Base-by-base conservation (phyloP, 176 grass and related monocot species). In the Avena sativa region DNA sequence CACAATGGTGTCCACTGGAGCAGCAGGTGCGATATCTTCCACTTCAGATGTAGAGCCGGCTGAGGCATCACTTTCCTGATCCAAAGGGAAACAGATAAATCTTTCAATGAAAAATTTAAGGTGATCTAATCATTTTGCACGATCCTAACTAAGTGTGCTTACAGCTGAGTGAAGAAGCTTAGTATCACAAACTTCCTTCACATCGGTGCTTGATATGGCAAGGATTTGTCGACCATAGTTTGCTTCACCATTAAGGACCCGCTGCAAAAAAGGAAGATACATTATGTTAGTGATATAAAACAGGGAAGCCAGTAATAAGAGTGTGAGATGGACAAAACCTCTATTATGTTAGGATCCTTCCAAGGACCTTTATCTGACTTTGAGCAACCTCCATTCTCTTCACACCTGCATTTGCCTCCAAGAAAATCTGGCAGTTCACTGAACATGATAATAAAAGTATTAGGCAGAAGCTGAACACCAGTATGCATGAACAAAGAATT, bases 351-450 rank as follows among this genome's bases (percentile, higher is more conserved):
- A 68, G 94, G 92, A 71, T 99, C 90, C 73, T 88, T 96, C 94
- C 97, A 99, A 77, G 94, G 97, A 40, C 97, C 97, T 88, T 85
- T 88, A 83, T 96, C 90, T 73, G 97, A 99, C 91, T 84, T 96
- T 57, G 70, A 86, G 84, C 97, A 99, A 81, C 92, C 97, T 74
- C 94, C 97, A 88, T 91, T 76, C 57, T 93, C 92, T 85, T 90
- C 79, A 85, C 97, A 99, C 61, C 82, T 94, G 84, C 97, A 99
- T 83, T 81, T 88, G 52, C 94, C 97, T 61, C 97, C 97, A 93
- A 99, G 83, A 88, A 94, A 93, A 77, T 99, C 85, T 56, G 97
- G 97, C 32, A 99, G 90, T 86, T 99, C 90, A 85, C 97, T 98
- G 84, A 64, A 90, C 49, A 86, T 86, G 83, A 23, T 64, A 68